phyloP scores from a whole-genome alignment of 2,329 filamentous ascomycete genomes.

The Fusarium nelsonii region DNA sequence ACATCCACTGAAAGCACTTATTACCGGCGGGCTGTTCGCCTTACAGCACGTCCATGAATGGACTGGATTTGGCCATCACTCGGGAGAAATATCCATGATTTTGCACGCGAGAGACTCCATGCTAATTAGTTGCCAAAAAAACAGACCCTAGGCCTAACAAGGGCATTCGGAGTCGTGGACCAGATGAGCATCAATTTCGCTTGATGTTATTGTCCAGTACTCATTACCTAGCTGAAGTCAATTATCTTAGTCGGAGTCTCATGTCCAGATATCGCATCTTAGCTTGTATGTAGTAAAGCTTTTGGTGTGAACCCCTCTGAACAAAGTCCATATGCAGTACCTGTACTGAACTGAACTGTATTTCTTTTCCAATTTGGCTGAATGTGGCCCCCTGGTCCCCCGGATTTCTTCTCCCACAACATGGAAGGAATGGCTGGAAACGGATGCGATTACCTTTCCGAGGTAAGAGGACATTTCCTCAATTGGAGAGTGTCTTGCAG shows the following conservation, averaged over 20 bases:
- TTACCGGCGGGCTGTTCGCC: slow-evolving; percentile 5
- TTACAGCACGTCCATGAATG: not conserved
- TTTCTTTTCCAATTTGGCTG: slow-evolving; percentile 30
- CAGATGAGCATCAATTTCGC: not conserved
- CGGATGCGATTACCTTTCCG: slow-evolving; percentile 7
- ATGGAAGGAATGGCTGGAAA: slow-evolving; percentile 36
- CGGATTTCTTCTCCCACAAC: slow-evolving; percentile 24
- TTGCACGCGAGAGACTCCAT: not conserved
- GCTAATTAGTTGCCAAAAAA: not conserved
- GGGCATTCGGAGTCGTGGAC: not conserved
- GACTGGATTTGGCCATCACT: not conserved
- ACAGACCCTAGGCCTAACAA: not conserved
- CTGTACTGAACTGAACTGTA: not conserved
- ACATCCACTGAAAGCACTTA: not conserved
- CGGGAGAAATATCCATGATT: not conserved
- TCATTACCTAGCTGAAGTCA: too few relatives aligned
- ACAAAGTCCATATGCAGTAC: not conserved
- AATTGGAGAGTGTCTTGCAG: slow-evolving; percentile 31
- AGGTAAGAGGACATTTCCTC: slow-evolving; percentile 13
- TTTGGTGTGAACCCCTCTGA: slow-evolving; percentile 17
- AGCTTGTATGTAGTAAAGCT: not conserved
- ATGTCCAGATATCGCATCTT: not conserved
- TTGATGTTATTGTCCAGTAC: not conserved
- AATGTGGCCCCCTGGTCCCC: slow-evolving; percentile 8
- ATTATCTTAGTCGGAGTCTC: not conserved